Percentiles rank a stretch among this genome's conserved stretches.
phyloP scores from a whole-genome alignment of 352 stramenopile genomes.

The Pythium insidiosum region DNA sequence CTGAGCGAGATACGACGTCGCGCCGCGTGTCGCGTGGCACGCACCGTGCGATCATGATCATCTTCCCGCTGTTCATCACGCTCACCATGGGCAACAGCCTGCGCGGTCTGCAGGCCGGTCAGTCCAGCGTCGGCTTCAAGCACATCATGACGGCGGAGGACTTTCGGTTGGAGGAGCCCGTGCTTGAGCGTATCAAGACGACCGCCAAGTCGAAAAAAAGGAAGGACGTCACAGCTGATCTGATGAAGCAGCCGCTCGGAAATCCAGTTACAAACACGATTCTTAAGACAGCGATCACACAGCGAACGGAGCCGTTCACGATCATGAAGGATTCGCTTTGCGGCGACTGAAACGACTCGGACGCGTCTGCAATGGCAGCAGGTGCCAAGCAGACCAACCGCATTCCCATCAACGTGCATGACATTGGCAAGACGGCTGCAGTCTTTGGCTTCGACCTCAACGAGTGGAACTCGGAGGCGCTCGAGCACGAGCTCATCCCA shows the following conservation, averaged over 20 bases:
- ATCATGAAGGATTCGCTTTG: conserved; percentile 26
- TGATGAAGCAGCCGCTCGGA: not conserved
- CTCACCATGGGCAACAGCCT: conserved; percentile 40
- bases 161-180: conserved; percentile 24
- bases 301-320: conserved; percentile 18
- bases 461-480: conserved; percentile 37
- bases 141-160: conserved; percentile 33
- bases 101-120: conserved; percentile 30
- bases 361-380: too few species aligned
- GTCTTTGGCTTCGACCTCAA: conserved; percentile 34
- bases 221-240: not conserved
- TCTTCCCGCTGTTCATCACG: conserved; percentile 30
- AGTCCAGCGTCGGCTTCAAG: conserved; percentile 37
- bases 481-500: conserved; percentile 6
- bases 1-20: conserved; percentile 6
- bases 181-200: conserved; percentile 19
- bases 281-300: conserved; percentile 30
- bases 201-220: conserved; percentile 6
- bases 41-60: conserved; percentile 16
- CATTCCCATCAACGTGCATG: conserved; percentile 27
- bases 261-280: conserved; percentile 21
- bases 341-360: conserved; percentile 17
- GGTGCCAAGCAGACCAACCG: not conserved
- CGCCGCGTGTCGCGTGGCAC: not conserved
- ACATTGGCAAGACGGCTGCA: conserved; percentile 25